Percentiles rank a stretch among this genome's conserved stretches.
Conservation (phyloP, 306 rosid species). For the barrel medic (Medicago truncatula) region DNA sequence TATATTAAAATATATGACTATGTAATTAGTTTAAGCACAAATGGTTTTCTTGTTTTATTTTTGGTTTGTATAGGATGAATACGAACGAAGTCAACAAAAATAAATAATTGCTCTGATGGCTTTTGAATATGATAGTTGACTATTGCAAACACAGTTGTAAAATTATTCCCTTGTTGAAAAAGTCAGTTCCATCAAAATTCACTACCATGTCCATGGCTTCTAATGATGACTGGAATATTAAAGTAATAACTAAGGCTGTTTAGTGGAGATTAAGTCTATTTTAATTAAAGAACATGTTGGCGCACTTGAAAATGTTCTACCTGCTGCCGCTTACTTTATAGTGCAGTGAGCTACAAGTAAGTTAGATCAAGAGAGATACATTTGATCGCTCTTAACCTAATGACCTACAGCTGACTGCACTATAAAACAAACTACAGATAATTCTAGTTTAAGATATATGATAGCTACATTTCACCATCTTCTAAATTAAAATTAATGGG, state of each 20-base stretch:
- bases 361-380: background rate
- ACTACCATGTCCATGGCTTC: background rate
- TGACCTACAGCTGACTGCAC: background rate
- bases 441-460: background rate
- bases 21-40: background rate
- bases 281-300: conserved; percentile 4
- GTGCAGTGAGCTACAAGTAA: background rate
- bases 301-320: background rate
- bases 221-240: background rate
- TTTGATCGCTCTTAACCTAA: background rate
- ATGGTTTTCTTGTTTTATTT: background rate
- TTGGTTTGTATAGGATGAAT: background rate
- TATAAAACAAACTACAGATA: background rate
- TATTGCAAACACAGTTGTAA: background rate
- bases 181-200: conserved; percentile 14
- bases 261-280: background rate
- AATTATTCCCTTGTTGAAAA: conserved; percentile 10
- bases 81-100: background rate
- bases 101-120: background rate
- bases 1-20: too few relatives aligned
- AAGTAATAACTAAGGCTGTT: background rate
- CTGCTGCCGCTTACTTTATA: background rate
- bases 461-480: background rate
- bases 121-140: conserved; percentile 20
- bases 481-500: background rate